phyloP scores from a whole-genome alignment of 2,329 filamentous ascomycete species.

The Domatiomyces catenatus region DNA sequence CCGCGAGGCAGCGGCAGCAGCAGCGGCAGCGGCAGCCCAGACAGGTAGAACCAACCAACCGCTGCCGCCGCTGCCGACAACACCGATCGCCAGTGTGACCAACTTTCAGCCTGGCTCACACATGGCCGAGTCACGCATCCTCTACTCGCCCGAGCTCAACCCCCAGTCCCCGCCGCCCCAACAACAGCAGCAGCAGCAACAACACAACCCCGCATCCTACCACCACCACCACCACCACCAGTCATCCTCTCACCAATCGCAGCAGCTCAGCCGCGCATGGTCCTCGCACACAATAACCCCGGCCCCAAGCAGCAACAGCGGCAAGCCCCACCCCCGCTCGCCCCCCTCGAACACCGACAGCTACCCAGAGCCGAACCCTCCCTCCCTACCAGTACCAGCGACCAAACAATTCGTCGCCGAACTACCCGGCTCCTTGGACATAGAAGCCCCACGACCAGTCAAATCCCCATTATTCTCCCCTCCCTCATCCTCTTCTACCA shows the following conservation, averaged over 20 bases:
- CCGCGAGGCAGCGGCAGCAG: conserved; percentile 9
- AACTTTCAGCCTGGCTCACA: conserved; percentile 14
- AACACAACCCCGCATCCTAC: conserved; percentile 12
- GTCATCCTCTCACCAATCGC: neutral
- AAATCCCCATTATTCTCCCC: conserved; percentile 4
- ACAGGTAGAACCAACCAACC: neutral
- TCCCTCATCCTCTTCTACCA: no score
- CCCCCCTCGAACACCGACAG: neutral
- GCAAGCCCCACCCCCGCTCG: neutral
- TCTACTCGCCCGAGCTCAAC: conserved; percentile 3
- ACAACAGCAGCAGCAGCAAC: neutral
- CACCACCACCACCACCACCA: conserved; percentile 4
- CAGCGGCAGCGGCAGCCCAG: conserved; percentile 1
- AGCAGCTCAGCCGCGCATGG: neutral
- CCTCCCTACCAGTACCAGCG: conserved; percentile 1
- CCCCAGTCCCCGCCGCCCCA: neutral
- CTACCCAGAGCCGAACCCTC: conserved; percentile 4
- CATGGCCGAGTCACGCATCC: conserved; percentile 12
- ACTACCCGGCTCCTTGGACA: conserved; percentile 8
- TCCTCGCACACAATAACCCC: neutral
- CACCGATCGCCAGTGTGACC: conserved; percentile 1
- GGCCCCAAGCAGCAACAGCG: neutral
- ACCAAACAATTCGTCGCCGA: conserved; percentile 12
- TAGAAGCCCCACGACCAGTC: neutral
- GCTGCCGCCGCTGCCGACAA: neutral